These are phyloP conservation scores for Gardenia jasminoides DNA, from an alignment of 257 asterid species.

Conservation along the genomic window DNA sequence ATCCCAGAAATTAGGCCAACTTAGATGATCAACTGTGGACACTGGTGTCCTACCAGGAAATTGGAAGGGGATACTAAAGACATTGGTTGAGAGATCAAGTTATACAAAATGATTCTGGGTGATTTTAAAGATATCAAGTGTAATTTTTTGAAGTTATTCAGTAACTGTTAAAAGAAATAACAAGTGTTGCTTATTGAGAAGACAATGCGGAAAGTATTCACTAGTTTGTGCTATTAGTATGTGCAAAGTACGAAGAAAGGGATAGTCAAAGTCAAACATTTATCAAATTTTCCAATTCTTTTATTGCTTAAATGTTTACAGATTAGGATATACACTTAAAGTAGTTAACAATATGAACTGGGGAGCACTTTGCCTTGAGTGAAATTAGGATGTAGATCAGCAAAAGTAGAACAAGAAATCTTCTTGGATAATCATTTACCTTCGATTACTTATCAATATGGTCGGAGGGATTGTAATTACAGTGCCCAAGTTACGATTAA, in stretches of 20 bases:
- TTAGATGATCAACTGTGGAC: background rate
- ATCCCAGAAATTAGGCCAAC: background rate
- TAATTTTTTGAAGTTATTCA: background rate
- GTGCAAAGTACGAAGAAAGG: background rate
- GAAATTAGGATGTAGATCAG: background rate
- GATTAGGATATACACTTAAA: background rate
- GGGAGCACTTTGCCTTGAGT: background rate
- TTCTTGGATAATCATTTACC: background rate
- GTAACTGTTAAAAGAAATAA: background rate
- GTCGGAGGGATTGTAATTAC: no score
- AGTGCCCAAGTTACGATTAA: background rate
- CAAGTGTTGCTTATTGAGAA: background rate
- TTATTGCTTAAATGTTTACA: background rate
- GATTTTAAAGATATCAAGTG: background rate
- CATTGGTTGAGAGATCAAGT: no score
- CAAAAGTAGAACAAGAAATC: background rate
- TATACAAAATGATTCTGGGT: background rate
- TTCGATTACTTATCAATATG: background rate
- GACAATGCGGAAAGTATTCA: background rate
- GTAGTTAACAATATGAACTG: background rate
- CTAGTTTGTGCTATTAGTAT: background rate
- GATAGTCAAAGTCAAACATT: no score
- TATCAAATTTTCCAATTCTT: no score
- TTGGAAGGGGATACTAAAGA: background rate
- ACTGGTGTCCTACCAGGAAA: conserved; percentile 1